Conservation (phyloP, 73 alveolate genomes). For the Tetrahymena elliotti region DNA sequence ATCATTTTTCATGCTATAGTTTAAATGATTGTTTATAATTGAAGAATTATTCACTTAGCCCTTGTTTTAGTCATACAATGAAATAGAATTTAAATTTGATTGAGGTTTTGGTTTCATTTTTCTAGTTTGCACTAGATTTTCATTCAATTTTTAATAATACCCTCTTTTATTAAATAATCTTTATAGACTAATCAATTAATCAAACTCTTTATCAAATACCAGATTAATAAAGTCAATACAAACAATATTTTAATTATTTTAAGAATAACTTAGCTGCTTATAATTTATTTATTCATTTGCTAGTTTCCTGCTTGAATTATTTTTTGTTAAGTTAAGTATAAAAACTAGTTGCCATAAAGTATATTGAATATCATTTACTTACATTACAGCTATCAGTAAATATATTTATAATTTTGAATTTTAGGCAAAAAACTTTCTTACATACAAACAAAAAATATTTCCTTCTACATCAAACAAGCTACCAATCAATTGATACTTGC, state of each 20-base stretch:
- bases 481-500: background rate
- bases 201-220: no score
- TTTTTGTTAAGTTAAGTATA: background rate
- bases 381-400: background rate
- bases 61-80: background rate
- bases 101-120: background rate
- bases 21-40: background rate
- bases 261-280: background rate
- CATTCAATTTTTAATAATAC: background rate
- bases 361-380: background rate
- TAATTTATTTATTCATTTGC: background rate
- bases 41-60: background rate
- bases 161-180: background rate
- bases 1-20: background rate
- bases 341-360: background rate
- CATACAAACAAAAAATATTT: background rate
- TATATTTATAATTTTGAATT: background rate
- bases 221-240: background rate
- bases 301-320: background rate
- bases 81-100: background rate
- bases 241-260: no score
- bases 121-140: background rate
- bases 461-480: no score
- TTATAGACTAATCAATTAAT: background rate
- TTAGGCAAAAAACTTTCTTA: background rate